These are phyloP conservation scores for Pseudopediastrum boryanum DNA, from an alignment of 139 green algal genomes.

Conservation along the genomic window DNA sequence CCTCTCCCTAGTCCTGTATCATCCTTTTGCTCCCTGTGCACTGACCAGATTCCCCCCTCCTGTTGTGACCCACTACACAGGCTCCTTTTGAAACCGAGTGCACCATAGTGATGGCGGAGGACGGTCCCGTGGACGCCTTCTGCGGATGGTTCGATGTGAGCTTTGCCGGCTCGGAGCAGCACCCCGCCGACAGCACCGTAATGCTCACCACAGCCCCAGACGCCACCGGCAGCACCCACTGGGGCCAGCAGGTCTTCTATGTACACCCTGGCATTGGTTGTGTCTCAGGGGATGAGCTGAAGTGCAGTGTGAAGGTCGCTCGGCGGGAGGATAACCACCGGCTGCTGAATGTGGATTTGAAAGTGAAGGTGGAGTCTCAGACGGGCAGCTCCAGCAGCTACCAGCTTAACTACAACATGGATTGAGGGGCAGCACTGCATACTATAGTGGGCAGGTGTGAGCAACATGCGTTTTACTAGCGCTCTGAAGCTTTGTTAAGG, in stretches of 20 bases:
- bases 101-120: conserved; percentile 66
- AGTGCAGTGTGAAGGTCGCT: conserved; percentile 59
- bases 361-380: conserved; percentile 36
- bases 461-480: too few species aligned
- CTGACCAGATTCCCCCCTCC: too few species aligned
- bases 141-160: conserved; percentile 91
- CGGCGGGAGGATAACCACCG: conserved; percentile 85
- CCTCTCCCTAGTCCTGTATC: too few species aligned
- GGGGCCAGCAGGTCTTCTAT: conserved; percentile 92
- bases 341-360: conserved; percentile 68
- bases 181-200: conserved; percentile 73
- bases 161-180: conserved; percentile 69
- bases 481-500: too few species aligned
- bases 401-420: too few species aligned
- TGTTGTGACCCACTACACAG: too few species aligned
- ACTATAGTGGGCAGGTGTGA: too few species aligned
- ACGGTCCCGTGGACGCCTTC: conserved; percentile 79
- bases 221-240: conserved; percentile 88
- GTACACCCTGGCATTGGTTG: conserved; percentile 80
- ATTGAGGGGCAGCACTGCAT: too few species aligned
- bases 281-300: conserved; percentile 59
- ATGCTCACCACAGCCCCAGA: conserved; percentile 88
- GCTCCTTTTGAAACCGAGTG: too few species aligned
- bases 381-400: too few species aligned
- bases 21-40: too few species aligned